Percentiles rank a stretch among this genome's conserved stretches.
Evolutionary conservation across 2,329 filamentous ascomycete species (phyloP).

Genomic region (Arthrobotrys conoides): DNA sequence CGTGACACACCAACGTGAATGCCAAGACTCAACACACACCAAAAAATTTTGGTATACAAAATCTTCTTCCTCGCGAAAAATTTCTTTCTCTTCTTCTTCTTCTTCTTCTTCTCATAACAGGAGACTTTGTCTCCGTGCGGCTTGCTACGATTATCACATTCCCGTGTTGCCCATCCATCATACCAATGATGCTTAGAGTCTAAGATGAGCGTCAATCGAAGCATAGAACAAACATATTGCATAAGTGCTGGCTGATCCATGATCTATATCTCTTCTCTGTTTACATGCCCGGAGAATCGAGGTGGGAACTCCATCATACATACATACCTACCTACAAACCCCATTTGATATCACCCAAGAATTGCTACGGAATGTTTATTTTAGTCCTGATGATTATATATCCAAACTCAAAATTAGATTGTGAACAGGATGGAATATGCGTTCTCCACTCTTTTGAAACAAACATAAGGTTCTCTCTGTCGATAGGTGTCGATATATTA

Average conservation of each 20-base stretch:
- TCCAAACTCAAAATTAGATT: constrained; percentile 25
- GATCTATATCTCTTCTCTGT: constrained; percentile 58
- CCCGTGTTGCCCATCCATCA: constrained; percentile 64
- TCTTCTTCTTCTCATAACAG: constrained; percentile 57
- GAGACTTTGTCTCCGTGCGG: constrained; percentile 63
- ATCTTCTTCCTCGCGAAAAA: constrained; percentile 48
- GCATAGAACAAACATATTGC: constrained; percentile 64
- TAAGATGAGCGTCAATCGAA: constrained; percentile 63
- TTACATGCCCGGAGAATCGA: constrained; percentile 59
- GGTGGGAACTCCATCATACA: constrained; percentile 60
- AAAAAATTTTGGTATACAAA: constrained; percentile 46
- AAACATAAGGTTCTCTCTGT: neutral
- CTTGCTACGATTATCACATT: constrained; percentile 63
- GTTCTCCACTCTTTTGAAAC: constrained; percentile 45
- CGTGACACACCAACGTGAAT: too few species aligned
- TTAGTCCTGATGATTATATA: neutral
- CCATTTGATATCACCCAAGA: constrained; percentile 1
- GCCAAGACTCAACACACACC: constrained; percentile 53
- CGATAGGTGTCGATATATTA: constrained; percentile 12
- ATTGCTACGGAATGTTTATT: neutral
- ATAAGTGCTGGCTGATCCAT: constrained; percentile 61
- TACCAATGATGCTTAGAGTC: constrained; percentile 62
- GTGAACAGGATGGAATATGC: neutral
- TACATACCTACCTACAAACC: constrained; percentile 38
- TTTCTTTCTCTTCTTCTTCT: constrained; percentile 48